Evolutionary conservation across 345 rosid genomes (phyloP).

Genomic region (Microthlaspi erraticum): DNA sequence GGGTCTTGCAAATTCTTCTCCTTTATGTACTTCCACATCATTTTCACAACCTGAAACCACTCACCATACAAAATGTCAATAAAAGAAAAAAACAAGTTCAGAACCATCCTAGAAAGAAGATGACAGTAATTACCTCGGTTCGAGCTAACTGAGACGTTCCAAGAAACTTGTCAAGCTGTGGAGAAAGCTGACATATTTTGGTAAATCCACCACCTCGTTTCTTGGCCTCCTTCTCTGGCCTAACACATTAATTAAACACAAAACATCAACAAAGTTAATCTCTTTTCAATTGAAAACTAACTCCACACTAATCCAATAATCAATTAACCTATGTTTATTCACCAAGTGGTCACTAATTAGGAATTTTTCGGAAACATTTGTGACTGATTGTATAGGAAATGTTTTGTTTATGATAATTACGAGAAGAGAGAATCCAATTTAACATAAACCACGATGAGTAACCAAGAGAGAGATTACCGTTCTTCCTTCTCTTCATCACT

Average conservation of each 20-base stretch:
- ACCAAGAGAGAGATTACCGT: conserved; percentile 40
- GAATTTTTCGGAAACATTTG: conserved; percentile 5
- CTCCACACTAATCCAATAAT: background rate
- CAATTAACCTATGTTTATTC: background rate
- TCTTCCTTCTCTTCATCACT: conserved; percentile 37
- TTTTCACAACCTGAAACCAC: conserved; percentile 64
- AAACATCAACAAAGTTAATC: conserved; percentile 5
- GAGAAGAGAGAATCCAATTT: conserved; percentile 17
- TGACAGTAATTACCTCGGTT: conserved; percentile 64
- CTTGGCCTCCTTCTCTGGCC: conserved; percentile 55
- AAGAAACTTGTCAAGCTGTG: conserved; percentile 67
- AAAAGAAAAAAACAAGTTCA: too few species aligned
- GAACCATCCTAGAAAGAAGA: background rate
- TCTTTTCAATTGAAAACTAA: background rate
- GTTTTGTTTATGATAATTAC: background rate
- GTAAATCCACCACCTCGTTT: conserved; percentile 72
- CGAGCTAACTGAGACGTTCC: conserved; percentile 71
- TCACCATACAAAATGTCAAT: too few species aligned
- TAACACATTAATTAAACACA: conserved; percentile 17
- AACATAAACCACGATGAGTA: background rate
- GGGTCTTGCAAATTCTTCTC: conserved; percentile 84
- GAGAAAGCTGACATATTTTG: conserved; percentile 77
- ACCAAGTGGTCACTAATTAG: background rate
- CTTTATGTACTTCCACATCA: conserved; percentile 73
- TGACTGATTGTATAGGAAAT: background rate